Evolutionary conservation across 2,329 filamentous ascomycete genomes (phyloP), one percentile per base, ranked within the genome.

Genomic region (Talaromyces rugulosus): DNA sequence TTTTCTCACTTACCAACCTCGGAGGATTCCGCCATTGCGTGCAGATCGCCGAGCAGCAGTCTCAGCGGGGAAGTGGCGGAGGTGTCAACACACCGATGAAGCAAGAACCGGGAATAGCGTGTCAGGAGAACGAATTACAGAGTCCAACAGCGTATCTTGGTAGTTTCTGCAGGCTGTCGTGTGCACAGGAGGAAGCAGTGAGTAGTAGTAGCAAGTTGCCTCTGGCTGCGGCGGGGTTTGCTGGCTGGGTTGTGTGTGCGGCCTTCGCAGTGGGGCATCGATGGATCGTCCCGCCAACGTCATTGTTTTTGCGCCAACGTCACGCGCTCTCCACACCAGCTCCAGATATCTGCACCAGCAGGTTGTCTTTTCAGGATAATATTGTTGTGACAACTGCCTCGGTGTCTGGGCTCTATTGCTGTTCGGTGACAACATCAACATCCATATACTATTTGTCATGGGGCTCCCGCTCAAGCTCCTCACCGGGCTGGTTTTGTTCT

Each of bases 21-120:
- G 70, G 73, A 68, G 56, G 71, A 68, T 68, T 77, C 75, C 61
- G 74, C 73, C 75, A 77, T 77, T 72, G 70, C 75, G 72, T 63
- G 68, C 30, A 55, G 52, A 59, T 33, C 51, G 56, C 50, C 42
- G 52, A 50, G 52, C 40, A 56, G n/a, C n/a, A 47, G 18, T 23
- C 44, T 47, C 44, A 47, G 44, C 18, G 44, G 44, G 36, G 44
- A 47, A 5, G 11, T 47, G 18, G 44, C 11, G 44, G 44, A 42
- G 16, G 4, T 47, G n/a, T 27, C 44, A 47, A 27, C 44, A 47
- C 44, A 23, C 44, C 18, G 18, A 47, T 27, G 44, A 27, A 47
- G 44, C n/a, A 16, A 47, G 12, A 23, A 18, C 5, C 44, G n/a
- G 18, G 18, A 9, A 47, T 3, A 18, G 18, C 18, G n/a, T 12